These are phyloP conservation scores for Saturnispora halmiae DNA, from an alignment of 805 yeast species.

Conservation along the genomic window DNA sequence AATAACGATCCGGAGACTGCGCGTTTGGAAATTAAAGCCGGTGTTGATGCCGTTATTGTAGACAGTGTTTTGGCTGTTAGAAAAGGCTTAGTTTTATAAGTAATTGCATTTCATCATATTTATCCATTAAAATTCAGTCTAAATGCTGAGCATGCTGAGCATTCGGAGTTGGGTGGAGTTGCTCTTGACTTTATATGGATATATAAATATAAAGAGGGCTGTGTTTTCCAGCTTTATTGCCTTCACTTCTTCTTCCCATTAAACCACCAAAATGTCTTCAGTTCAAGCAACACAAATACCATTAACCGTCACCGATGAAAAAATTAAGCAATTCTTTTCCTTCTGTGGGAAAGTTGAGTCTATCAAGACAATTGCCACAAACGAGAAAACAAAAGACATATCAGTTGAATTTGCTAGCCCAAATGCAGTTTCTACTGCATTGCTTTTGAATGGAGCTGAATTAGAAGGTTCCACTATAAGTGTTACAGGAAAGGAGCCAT, in stretches of 20 bases:
- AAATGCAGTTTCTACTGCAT: constrained; percentile 62
- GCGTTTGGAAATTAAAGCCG: constrained; percentile 79
- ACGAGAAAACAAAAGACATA: constrained; percentile 31
- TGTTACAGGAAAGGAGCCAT: constrained; percentile 26
- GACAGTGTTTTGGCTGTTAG: constrained; percentile 92
- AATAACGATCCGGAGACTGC: constrained; percentile 83
- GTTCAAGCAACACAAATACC: constrained; percentile 53
- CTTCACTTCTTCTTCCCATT: neutral
- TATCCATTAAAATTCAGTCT: too few relatives aligned
- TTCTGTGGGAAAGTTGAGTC: constrained; percentile 56
- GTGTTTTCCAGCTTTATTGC: too few relatives aligned
- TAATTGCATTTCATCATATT: too few relatives aligned
- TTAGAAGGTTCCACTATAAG: constrained; percentile 48
- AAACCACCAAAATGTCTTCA: constrained; percentile 25
- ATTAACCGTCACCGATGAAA: constrained; percentile 36
- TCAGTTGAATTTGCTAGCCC: constrained; percentile 46
- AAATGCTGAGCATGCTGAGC: constrained; percentile 1
- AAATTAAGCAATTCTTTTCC: constrained; percentile 57
- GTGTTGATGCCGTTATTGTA: constrained; percentile 97
- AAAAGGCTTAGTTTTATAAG: constrained; percentile 47
- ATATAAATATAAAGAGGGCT: neutral
- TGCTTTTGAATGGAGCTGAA: constrained; percentile 64
- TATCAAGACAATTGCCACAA: constrained; percentile 26
- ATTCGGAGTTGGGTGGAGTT: constrained; percentile 6
- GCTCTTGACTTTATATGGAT: too few relatives aligned